phyloP scores from a whole-genome alignment of 2,329 filamentous ascomycete species.

The Ceratocystis smalleyi region DNA sequence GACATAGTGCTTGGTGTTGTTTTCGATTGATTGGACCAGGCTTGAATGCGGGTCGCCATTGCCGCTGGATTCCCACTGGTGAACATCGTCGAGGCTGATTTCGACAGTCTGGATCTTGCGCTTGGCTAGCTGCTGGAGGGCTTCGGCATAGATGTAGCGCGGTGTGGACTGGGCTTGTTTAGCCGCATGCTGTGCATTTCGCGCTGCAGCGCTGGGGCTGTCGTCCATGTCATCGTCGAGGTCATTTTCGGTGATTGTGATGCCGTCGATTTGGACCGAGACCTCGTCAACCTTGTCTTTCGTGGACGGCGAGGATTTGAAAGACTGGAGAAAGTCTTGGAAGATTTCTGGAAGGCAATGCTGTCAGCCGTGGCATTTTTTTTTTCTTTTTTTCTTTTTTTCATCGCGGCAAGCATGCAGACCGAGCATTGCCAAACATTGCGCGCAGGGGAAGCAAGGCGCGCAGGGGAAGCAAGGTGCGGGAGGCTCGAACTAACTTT shows the following conservation, averaged over 20 bases:
- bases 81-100: conserved; percentile 80
- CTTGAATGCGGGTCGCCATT: conserved; percentile 51
- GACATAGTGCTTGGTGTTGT: conserved; percentile 88
- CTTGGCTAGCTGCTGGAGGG: conserved; percentile 77
- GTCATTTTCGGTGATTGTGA: conserved; percentile 77
- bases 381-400: too few relatives aligned
- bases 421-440: not conserved
- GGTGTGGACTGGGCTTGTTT: conserved; percentile 37
- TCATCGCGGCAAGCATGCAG: not conserved
- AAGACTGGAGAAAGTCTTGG: conserved; percentile 71
- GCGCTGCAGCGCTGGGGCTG: conserved; percentile 39
- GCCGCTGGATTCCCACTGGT: conserved; percentile 58
- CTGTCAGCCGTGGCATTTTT: not conserved
- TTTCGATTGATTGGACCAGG: conserved; percentile 70
- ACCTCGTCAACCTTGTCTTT: conserved; percentile 36
- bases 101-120: conserved; percentile 60
- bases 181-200: conserved; percentile 30
- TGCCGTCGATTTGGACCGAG: conserved; percentile 64
- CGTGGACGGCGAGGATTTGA: conserved; percentile 58
- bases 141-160: conserved; percentile 74
- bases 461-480: conserved; percentile 5
- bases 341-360: conserved; percentile 48
- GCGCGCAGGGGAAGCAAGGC: conserved; percentile 9
- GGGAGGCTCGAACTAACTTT: conserved; percentile 39
- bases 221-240: conserved; percentile 85